A percentile compares a stretch with the other conserved stretches of the same genome.
Conservation (phyloP, 371 early-diverging fungal species). For the Mucor mucedo region DNA sequence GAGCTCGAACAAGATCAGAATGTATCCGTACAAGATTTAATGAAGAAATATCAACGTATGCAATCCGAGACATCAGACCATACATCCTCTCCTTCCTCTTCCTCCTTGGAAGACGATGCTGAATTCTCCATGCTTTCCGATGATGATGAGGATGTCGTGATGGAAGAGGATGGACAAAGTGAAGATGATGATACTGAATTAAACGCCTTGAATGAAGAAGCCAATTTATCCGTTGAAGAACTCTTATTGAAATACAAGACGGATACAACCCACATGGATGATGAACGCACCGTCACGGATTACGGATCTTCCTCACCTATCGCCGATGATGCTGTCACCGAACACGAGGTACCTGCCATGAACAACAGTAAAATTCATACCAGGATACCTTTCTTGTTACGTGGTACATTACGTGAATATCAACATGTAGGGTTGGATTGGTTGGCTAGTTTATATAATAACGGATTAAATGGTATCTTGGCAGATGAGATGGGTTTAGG, state of each 20-base stretch:
- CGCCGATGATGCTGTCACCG: background rate
- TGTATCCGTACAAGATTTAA: slow-evolving; percentile 63
- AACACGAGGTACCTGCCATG: background rate
- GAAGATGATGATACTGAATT: slow-evolving; percentile 62
- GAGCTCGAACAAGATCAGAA: slow-evolving; percentile 43
- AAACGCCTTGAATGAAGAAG: slow-evolving; percentile 55
- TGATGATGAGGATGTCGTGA: slow-evolving; percentile 30
- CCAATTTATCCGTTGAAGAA: slow-evolving; percentile 62
- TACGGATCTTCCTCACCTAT: background rate
- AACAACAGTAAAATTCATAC: slow-evolving; percentile 46
- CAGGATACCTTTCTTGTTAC: slow-evolving; percentile 63
- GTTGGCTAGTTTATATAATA: slow-evolving; percentile 91
- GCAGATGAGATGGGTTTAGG: slow-evolving; percentile 99
- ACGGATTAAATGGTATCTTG: slow-evolving; percentile 94
- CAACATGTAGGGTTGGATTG: slow-evolving; percentile 82
- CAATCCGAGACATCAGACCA: slow-evolving; percentile 7
- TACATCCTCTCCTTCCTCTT: background rate
- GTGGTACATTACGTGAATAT: slow-evolving; percentile 75
- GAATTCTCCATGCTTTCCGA: slow-evolving; percentile 19
- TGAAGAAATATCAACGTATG: slow-evolving; percentile 45
- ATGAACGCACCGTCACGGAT: background rate
- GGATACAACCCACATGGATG: background rate
- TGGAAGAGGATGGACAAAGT: slow-evolving; percentile 46
- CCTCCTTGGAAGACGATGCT: slow-evolving; percentile 8
- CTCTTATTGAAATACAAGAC: slow-evolving; percentile 56